Evolutionary conservation across 2,329 filamentous ascomycete species (phyloP), one percentile per base, ranked within the genome.

Genomic region (Pyricularia sp.): DNA sequence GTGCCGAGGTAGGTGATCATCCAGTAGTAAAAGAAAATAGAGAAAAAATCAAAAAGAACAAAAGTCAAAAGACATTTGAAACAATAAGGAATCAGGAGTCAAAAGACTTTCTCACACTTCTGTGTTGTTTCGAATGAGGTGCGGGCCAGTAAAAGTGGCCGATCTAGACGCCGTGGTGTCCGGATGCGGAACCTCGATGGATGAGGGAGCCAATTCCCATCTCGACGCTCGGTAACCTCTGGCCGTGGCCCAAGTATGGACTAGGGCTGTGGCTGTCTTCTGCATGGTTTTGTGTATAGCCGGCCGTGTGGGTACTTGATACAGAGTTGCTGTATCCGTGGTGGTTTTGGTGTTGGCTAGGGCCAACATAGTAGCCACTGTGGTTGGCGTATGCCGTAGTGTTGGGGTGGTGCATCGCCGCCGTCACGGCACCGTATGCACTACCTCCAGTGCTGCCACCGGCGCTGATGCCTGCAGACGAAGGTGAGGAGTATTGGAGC

Each of bases 121-220:
- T 5, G 13, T 59, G 13, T 12, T 59, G 55, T 59, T 30, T 59
- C 55, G 28, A 12, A 30, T 59, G 13, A 59, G 55, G 26, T 19
- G 5, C 28, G 55, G 55, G 55, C 55, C 26, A 59, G 55, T 59
- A 19, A 28, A 28, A 19, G 33, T 16, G 55, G 55, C 24, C 22
- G 55, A 28, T 13, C 19, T 59, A 59, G 55, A 59, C 55, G 55
- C 55, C 55, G 49, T 69, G 66, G 35, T 65, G 66, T 35, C 71
- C 69, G 28, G 71, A 70, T 44, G 73, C 71, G 9, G 73, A 71
- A 16, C 79, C 76, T 28, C 81, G 77, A 72, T 85, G 84, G 69
- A 86, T 83, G 66, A 86, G 81, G 63, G 81, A 77, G 63, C 81
- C 81, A 69, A 87, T 86, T 28, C 82, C 83, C 83, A 87, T 86